phyloP scores from a whole-genome alignment of 163 green algal genomes.

The Scenedesmus sp. region DNA sequence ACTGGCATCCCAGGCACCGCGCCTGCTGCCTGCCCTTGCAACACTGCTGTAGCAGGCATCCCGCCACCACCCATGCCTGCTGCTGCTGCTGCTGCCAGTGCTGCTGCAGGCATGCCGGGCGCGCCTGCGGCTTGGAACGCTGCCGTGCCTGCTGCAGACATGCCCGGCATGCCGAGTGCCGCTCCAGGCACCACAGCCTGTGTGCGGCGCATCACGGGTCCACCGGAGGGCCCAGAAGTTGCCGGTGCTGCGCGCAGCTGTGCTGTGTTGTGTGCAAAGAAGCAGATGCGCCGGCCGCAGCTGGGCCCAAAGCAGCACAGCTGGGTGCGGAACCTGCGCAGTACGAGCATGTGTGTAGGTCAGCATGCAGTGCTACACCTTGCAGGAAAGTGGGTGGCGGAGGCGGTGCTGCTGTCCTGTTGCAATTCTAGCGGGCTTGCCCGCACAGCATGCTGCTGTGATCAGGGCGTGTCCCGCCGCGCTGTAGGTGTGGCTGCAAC shows the following conservation, averaged over 20 bases:
- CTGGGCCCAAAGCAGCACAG: slow-evolving; percentile 80
- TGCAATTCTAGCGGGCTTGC: too few species aligned
- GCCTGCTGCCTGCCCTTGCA: background rate
- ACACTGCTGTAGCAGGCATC: background rate
- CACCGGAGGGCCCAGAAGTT: background rate
- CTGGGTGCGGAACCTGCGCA: slow-evolving; percentile 79
- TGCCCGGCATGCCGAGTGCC: background rate
- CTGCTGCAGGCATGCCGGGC: background rate
- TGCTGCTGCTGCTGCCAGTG: slow-evolving; percentile 2
- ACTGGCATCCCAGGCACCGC: background rate
- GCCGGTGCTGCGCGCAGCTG: slow-evolving; percentile 63
- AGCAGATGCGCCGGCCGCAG: slow-evolving; percentile 81
- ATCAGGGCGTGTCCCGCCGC: too few species aligned
- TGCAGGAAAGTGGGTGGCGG: too few species aligned
- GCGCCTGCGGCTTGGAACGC: background rate
- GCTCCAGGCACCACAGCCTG: slow-evolving; percentile 3
- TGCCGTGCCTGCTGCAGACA: background rate
- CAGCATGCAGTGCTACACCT: too few species aligned
- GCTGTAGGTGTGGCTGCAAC: too few species aligned
- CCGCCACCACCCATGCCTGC: too few species aligned
- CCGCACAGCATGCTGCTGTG: too few species aligned
- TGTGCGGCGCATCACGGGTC: slow-evolving; percentile 10
- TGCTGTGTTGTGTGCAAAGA: slow-evolving; percentile 80
- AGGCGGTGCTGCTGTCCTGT: too few species aligned
- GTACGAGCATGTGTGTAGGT: too few species aligned